These are phyloP conservation scores for Solanum hybrid DNA, from an alignment of 305 asterid species.

Conservation along the genomic window DNA sequence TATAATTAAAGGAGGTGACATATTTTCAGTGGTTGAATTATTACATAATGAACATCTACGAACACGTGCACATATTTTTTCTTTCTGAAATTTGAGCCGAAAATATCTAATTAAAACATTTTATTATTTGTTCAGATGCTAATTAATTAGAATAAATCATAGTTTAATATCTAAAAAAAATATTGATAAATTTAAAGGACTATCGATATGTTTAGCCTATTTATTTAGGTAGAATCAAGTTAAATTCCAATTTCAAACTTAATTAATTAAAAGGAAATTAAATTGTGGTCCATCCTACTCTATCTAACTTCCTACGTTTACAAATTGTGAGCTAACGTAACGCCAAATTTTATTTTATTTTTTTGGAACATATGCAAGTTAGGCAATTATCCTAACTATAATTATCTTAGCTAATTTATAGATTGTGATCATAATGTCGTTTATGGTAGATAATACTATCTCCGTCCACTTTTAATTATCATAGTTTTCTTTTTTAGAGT, in stretches of 20 bases:
- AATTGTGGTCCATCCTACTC: background rate
- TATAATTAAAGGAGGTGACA: background rate
- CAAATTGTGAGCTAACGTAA: background rate
- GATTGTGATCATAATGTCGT: background rate
- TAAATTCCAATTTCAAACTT: background rate
- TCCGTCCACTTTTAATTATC: too few relatives aligned
- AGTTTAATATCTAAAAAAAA: background rate
- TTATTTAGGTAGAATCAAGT: background rate
- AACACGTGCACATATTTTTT: background rate
- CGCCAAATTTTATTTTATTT: background rate
- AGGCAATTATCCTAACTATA: background rate
- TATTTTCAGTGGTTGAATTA: background rate
- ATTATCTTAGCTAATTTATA: background rate
- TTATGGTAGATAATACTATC: too few relatives aligned
- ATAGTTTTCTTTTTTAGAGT: too few relatives aligned
- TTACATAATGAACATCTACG: background rate
- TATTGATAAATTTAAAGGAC: background rate
- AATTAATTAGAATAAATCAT: background rate
- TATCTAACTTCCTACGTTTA: background rate
- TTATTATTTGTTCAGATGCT: background rate
- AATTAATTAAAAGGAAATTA: background rate
- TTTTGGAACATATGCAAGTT: background rate
- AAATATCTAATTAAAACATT: background rate
- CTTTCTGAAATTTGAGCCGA: background rate
- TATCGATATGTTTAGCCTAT: background rate